phyloP scores from a whole-genome alignment of 768 basidiomycete species.

The Filobasidium wieringae region DNA sequence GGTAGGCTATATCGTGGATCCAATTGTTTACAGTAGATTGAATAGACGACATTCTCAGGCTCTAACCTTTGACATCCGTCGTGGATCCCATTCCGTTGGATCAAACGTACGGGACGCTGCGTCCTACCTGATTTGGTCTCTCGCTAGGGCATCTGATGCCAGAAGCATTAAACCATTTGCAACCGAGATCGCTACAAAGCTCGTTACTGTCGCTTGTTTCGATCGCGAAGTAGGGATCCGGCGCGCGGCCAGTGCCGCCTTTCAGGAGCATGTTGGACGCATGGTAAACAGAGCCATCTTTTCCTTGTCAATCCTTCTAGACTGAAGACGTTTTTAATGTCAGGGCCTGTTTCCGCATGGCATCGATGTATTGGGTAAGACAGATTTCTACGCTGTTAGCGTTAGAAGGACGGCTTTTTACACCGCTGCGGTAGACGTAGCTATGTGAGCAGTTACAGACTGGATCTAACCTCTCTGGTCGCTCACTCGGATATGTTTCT shows the following conservation, averaged over 20 bases:
- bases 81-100: slow-evolving; percentile 85
- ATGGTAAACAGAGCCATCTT: slow-evolving; percentile 48
- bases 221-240: slow-evolving; percentile 93
- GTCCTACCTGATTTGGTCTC: slow-evolving; percentile 86
- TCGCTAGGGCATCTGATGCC: slow-evolving; percentile 58
- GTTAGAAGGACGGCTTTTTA: slow-evolving; percentile 71
- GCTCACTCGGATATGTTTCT: too few species aligned
- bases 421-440: slow-evolving; percentile 72
- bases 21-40: slow-evolving; percentile 5
- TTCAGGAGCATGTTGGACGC: slow-evolving; percentile 91
- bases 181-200: slow-evolving; percentile 51
- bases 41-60: slow-evolving; percentile 47
- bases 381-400: slow-evolving; percentile 91
- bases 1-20: slow-evolving; percentile 41
- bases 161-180: slow-evolving; percentile 50
- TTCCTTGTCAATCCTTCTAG: too few species aligned
- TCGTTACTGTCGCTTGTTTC: slow-evolving; percentile 70
- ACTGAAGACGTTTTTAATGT: too few species aligned
- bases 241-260: slow-evolving; percentile 90
- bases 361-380: slow-evolving; percentile 79
- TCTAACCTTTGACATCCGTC: slow-evolving; percentile 78
- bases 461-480: too few species aligned
- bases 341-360: slow-evolving; percentile 86
- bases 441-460: slow-evolving; percentile 69
- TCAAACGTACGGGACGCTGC: slow-evolving; percentile 90